Base-by-base conservation (phyloP, 1,139 yeast genomes). In the Starmera stellimalicola region DNA sequence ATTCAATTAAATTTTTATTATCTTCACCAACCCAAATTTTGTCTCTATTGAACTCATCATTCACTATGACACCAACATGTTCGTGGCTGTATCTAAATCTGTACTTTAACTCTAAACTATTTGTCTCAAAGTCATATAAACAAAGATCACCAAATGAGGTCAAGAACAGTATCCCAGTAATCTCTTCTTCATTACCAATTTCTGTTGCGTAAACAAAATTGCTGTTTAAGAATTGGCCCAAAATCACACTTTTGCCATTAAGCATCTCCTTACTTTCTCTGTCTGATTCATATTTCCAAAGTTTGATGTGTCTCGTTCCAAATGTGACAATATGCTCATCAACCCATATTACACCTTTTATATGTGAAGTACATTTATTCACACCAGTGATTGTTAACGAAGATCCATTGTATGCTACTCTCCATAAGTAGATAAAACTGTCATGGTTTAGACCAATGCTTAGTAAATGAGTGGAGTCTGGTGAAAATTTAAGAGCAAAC, bases 361-460 rank as follows among this genome's bases (percentile, higher is more conserved):
- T 64, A 8, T 63, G 58, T 0, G 80, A 68, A 1, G 80, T 72
- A 50, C 87, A 78, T 42, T 73, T 63, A 52, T 78, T 78, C 30
- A 73, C 66, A 0, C 76, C 70, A 15, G 55, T 48, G 47, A 60
- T 38, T 33, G 45, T 26, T 37, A 55, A 27, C 44, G 50, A 12
- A 16, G 42, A 50, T 6, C 43, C 44, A 15, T 34, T 33, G 7
- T 17, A 9, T 9, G n/a, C 14, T 11, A 71, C 38, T 30, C 54
- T 59, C 88, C 88, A 79, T 4, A 79, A 55, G 43, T 74, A 70
- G 12, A 79, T 48, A 38, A 65, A 75, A 2, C 87, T 85, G 47
- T 79, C 88, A 43, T 74, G 76, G 1, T 74, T 58, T 11, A 68
- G 58, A 0, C 88, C 88, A 36, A 78, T 54, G 3, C 83, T 73